Evolutionary conservation across 257 asterid species (phyloP).

Genomic region (Jaltomata sinuosa): DNA sequence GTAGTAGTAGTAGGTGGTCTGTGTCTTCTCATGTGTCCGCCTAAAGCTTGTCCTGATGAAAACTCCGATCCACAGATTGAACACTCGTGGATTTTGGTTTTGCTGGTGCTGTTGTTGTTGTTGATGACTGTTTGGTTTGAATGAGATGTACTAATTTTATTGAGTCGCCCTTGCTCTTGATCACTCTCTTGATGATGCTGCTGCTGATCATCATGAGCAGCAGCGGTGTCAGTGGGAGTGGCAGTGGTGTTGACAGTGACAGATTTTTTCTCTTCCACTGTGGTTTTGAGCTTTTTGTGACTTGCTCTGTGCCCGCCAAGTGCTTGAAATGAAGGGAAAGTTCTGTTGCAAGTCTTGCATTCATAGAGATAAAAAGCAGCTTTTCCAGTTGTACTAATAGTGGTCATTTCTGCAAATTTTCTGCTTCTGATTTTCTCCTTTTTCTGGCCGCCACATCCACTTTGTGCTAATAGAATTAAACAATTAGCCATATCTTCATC

Average conservation of each 20-base stretch:
- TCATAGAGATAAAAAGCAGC: slow-evolving; percentile 41
- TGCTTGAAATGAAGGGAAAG: slow-evolving; percentile 78
- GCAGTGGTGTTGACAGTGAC: background rate
- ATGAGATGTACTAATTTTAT: background rate
- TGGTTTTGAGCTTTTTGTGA: slow-evolving; percentile 53
- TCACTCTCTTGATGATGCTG: background rate
- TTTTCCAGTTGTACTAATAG: slow-evolving; percentile 1
- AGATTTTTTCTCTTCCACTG: background rate
- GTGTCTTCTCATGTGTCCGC: slow-evolving; percentile 8
- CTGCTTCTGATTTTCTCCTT: slow-evolving; percentile 19
- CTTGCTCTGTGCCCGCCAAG: slow-evolving; percentile 89
- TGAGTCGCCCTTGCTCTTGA: background rate
- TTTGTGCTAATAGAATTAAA: slow-evolving; percentile 68
- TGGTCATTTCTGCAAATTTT: slow-evolving; percentile 38
- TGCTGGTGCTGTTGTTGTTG: background rate
- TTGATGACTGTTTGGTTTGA: background rate
- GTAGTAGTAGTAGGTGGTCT: background rate
- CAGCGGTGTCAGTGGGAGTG: background rate
- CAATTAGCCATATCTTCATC: slow-evolving; percentile 90
- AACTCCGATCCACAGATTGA: slow-evolving; percentile 6
- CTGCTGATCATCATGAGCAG: background rate
- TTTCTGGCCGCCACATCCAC: slow-evolving; percentile 16
- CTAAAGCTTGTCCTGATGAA: slow-evolving; percentile 6
- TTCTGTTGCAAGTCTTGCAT: slow-evolving; percentile 67
- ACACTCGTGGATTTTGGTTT: slow-evolving; percentile 5